phyloP scores from a whole-genome alignment of 2,329 filamentous ascomycete species.

The Massarina eburnea region DNA sequence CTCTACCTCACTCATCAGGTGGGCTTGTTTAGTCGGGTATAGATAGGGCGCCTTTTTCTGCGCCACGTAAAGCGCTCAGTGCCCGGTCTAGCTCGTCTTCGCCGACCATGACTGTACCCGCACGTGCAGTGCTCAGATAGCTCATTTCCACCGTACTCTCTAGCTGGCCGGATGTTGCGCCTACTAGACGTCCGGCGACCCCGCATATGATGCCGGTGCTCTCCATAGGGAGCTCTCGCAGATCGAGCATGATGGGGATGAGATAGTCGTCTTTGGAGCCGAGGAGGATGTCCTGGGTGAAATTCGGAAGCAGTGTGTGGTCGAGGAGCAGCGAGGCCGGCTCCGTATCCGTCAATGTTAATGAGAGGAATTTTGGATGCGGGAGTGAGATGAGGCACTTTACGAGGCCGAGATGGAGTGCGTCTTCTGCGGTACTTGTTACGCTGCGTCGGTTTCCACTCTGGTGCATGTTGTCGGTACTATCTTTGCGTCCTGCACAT shows the following conservation, averaged over 20 bases:
- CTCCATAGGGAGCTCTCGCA: conserved; percentile 78
- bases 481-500: conserved; percentile 68
- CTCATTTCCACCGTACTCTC: conserved; percentile 69
- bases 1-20: conserved; percentile 1
- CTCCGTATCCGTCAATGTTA: conserved; percentile 72
- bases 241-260: conserved; percentile 85
- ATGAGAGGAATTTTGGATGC: conserved; percentile 69
- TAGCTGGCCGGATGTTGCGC: conserved; percentile 58
- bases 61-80: conserved; percentile 64
- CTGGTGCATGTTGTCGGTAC: conserved; percentile 26
- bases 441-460: conserved; percentile 30
- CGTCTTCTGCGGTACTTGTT: conserved; percentile 43
- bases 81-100: conserved; percentile 73
- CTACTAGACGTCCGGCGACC: conserved; percentile 79
- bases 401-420: conserved; percentile 51
- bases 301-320: conserved; percentile 63
- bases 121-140: conserved; percentile 85
- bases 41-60: conserved; percentile 32
- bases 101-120: conserved; percentile 84
- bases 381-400: conserved; percentile 52
- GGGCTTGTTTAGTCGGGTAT: conserved; percentile 19
- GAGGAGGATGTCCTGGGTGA: conserved; percentile 65
- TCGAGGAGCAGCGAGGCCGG: conserved; percentile 74
- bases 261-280: conserved; percentile 72
- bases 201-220: conserved; percentile 95